These are phyloP conservation scores for Cyathus olla DNA, from an alignment of 1,284 basidiomycete genomes.

Conservation along the genomic window DNA sequence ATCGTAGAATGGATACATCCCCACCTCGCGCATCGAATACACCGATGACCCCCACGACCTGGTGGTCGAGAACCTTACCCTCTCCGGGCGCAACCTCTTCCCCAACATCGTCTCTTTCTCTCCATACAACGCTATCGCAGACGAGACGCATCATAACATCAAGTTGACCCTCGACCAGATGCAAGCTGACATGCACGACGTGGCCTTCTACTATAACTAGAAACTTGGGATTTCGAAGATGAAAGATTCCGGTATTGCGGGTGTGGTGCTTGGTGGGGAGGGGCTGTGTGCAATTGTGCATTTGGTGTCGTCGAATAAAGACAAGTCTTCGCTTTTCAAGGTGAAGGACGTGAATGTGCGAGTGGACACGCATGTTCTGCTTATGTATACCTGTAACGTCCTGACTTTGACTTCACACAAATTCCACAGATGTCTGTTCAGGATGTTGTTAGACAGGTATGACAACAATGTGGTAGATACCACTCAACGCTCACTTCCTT, in stretches of 20 bases:
- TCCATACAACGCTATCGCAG: conserved; percentile 73
- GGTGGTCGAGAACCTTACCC: conserved; percentile 93
- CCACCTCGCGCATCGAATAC: conserved; percentile 93
- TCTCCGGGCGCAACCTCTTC: conserved; percentile 87
- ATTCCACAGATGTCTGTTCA: too few species aligned
- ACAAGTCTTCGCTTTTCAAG: too few species aligned
- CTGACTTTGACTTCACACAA: too few species aligned
- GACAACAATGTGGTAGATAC: too few species aligned
- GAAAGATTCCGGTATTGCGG: conserved; percentile 91
- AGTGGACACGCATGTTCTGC: too few species aligned
- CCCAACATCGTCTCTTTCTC: conserved; percentile 84
- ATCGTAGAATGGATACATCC: conserved; percentile 83
- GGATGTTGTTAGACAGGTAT: too few species aligned
- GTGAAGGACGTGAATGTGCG: too few species aligned
- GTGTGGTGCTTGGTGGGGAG: conserved; percentile 88
- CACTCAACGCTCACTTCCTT: too few species aligned
- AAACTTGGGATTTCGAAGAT: conserved; percentile 86
- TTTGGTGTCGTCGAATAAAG: too few species aligned
- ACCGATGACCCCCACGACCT: conserved; percentile 87
- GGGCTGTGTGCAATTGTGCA: conserved; percentile 76
- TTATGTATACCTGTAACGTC: too few species aligned
- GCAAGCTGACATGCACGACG: conserved; percentile 95
- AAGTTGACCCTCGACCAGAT: conserved; percentile 85
- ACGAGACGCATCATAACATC: conserved; percentile 78
- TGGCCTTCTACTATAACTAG: conserved; percentile 88